Evolutionary conservation across 1,284 basidiomycete genomes (phyloP).

Genomic region (Cryptococcus floricola): DNA sequence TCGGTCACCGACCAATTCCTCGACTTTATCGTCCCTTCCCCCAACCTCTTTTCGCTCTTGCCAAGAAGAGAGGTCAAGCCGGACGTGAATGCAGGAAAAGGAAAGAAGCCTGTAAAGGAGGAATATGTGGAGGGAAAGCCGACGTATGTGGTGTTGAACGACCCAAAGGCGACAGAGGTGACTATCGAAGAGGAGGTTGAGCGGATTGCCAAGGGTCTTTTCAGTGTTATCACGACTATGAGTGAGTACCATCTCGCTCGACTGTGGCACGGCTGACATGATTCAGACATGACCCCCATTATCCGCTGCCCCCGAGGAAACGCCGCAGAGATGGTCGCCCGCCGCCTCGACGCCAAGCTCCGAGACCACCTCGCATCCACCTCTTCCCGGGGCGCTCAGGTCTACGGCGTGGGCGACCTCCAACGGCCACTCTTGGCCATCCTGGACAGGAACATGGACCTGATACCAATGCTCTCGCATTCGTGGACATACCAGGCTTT

Average conservation of each 20-base stretch:
- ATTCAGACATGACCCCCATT: slow-evolving; percentile 80
- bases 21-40: slow-evolving; percentile 91
- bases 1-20: slow-evolving; percentile 94
- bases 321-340: slow-evolving; percentile 96
- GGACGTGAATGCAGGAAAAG: slow-evolving; percentile 28
- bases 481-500: slow-evolving; percentile 99
- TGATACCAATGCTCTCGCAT: slow-evolving; percentile 91
- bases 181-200: slow-evolving; percentile 94
- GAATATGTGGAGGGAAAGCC: slow-evolving; percentile 46
- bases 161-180: slow-evolving; percentile 83
- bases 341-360: slow-evolving; percentile 89
- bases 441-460: slow-evolving; percentile 90
- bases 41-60: slow-evolving; percentile 88
- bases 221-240: slow-evolving; percentile 88
- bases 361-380: slow-evolving; percentile 82
- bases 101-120: slow-evolving; percentile 20
- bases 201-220: slow-evolving; percentile 82
- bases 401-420: slow-evolving; percentile 61
- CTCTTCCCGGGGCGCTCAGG: slow-evolving; percentile 54
- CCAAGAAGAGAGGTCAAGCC: slow-evolving; percentile 49
- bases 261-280: background rate
- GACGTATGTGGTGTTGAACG: slow-evolving; percentile 82
- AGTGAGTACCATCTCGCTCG: slow-evolving; percentile 53
- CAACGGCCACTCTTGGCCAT: slow-evolving; percentile 92
- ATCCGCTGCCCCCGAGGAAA: slow-evolving; percentile 94